These are phyloP conservation scores for Fusarium globosum DNA, from an alignment of 2,329 filamentous ascomycete species.

Conservation along the genomic window DNA sequence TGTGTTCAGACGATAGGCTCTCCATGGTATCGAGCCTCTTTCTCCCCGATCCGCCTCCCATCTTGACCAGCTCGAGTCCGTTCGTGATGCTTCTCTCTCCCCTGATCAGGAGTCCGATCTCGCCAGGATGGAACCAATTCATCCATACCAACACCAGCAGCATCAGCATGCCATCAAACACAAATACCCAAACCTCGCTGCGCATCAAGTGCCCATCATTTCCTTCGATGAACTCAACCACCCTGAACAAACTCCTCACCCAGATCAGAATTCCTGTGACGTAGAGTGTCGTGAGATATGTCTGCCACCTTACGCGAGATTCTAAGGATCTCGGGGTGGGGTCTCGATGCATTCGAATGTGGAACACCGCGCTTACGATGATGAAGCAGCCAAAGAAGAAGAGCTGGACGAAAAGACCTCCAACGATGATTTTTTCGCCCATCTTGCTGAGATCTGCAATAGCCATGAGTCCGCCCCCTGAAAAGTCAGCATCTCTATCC, in stretches of 20 bases:
- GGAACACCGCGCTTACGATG: slow-evolving; percentile 57
- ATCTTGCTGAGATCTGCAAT: slow-evolving; percentile 34
- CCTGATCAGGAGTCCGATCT: slow-evolving; percentile 43
- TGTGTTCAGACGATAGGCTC: slow-evolving; percentile 25
- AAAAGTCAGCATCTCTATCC: background rate
- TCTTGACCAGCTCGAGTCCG: slow-evolving; percentile 38
- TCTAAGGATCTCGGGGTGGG: slow-evolving; percentile 25
- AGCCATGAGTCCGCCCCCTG: slow-evolving; percentile 44
- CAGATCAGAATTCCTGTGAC: slow-evolving; percentile 50
- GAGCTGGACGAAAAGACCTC: slow-evolving; percentile 65
- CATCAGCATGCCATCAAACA: slow-evolving; percentile 55
- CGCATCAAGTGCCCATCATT: slow-evolving; percentile 48
- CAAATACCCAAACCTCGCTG: slow-evolving; percentile 51
- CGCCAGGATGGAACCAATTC: slow-evolving; percentile 47
- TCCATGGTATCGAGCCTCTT: slow-evolving; percentile 23
- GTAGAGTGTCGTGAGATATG: slow-evolving; percentile 45
- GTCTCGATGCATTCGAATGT: slow-evolving; percentile 45
- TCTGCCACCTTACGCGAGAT: slow-evolving; percentile 47
- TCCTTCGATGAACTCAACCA: slow-evolving; percentile 56
- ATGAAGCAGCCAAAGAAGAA: slow-evolving; percentile 67
- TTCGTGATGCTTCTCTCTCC: slow-evolving; percentile 39
- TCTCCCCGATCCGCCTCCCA: slow-evolving; percentile 1
- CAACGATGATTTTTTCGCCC: slow-evolving; percentile 62
- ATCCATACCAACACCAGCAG: slow-evolving; percentile 43
- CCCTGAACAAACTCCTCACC: slow-evolving; percentile 55